Conservation (phyloP, 1,284 basidiomycete species). For the Apiotrichum gracile region DNA sequence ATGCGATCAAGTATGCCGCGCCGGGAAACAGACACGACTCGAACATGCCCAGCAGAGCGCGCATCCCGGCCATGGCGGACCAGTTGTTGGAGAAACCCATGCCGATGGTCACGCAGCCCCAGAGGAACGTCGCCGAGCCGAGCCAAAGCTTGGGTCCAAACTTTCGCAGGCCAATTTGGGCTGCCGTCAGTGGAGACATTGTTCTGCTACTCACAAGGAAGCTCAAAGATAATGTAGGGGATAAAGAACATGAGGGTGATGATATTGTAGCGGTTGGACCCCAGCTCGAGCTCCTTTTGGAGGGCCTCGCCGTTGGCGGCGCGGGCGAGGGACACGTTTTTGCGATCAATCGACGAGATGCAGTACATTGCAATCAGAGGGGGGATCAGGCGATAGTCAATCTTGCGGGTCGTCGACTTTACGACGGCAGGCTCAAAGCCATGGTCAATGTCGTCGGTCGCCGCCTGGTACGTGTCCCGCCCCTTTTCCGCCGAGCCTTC, state of each 20-base stretch:
- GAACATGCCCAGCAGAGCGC: constrained; percentile 22
- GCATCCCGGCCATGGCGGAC: constrained; percentile 12
- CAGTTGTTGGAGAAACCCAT: constrained; percentile 29
- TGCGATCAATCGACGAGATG: constrained; percentile 12
- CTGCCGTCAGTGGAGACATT: not conserved
- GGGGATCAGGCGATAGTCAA: constrained; percentile 15
- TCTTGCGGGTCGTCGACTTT: constrained; percentile 4
- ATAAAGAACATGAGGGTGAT: constrained; percentile 41
- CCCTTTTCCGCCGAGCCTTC: not conserved
- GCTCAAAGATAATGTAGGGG: constrained; percentile 39
- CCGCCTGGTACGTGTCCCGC: not conserved
- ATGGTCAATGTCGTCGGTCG: constrained; percentile 8
- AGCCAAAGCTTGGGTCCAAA: constrained; percentile 13
- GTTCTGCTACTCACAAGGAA: constrained; percentile 4
- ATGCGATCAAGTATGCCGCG: constrained; percentile 32
- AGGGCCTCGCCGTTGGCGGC: constrained; percentile 9
- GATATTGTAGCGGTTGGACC: constrained; percentile 38
- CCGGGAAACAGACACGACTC: constrained; percentile 38
- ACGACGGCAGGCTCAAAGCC: constrained; percentile 7
- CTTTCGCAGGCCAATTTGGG: constrained; percentile 20
- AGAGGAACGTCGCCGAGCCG: constrained; percentile 15
- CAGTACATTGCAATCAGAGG: constrained; percentile 15
- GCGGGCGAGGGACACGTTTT: constrained; percentile 24
- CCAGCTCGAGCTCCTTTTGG: constrained; percentile 9
- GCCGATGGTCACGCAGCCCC: constrained; percentile 30